Evolutionary conservation across 805 yeast genomes (phyloP), one percentile per base, ranked within the genome.

Genomic region (Maudiozyma barnettii): DNA sequence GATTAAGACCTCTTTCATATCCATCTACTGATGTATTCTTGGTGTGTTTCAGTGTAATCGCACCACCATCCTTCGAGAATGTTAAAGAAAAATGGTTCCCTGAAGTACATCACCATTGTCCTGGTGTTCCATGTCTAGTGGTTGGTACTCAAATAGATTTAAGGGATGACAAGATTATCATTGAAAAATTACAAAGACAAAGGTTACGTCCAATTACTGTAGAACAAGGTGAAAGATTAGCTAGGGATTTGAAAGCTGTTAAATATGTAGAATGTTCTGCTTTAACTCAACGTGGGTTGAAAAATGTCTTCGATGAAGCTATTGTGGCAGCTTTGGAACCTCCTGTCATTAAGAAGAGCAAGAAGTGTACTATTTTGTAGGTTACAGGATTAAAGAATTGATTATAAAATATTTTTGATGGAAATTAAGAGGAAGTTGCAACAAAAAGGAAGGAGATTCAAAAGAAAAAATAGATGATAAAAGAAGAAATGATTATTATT

Each of bases 41-140:
- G 57, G 95, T 91, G 49, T 93, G 99, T 70, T 91, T 93, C 70
- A 84, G 95, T 35, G 96, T 93, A 50, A 90, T 95, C 56, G 89
- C 96, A 13, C 99, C 98, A 31, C 95, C 99, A 35, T 83, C 95
- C 19, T 93, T 91, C 67, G 98, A 93, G 70, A 91, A 91, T 71
- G 98, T 93, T 45, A 85, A 87, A 66, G 98, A 93, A 71, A 91
- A 91, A 71, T 91, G 99, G 99, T 84, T 90, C 72, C 98, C 98
- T 29, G 99, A 91, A 68, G 95, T 93, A 52, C 96, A 90, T 66
- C 97, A 91, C 70, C 90, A 85, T 60, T 95, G 98, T 63, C 95
- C 95, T n/a, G 96, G 95, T 51, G 97, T 90, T 42, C 97, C 98
- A 20, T 91, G 96, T 61, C 77, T 91, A 57, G 87, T 91, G 63